These are phyloP conservation scores for Lichtheimia ornata DNA, from an alignment of 371 early-diverging fungal genomes.

Conservation along the genomic window DNA sequence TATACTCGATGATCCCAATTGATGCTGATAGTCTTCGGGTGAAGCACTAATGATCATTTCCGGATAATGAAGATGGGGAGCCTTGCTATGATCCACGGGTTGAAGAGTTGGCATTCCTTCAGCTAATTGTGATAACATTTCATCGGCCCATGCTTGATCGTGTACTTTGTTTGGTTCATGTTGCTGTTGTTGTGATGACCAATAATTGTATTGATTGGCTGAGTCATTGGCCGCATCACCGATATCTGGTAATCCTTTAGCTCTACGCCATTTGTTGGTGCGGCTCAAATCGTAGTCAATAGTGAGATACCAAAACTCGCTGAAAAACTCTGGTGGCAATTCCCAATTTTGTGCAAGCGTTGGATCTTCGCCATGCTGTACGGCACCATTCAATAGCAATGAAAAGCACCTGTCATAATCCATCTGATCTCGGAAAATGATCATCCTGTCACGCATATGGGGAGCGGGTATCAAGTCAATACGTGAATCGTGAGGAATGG, in stretches of 20 bases:
- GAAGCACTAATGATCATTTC: slow-evolving; percentile 12
- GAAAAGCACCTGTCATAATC: slow-evolving; percentile 60
- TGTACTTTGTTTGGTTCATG: neutral
- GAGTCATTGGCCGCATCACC: neutral
- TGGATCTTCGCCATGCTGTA: slow-evolving; percentile 62
- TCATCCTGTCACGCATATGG: slow-evolving; percentile 63
- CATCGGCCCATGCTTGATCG: slow-evolving; percentile 15
- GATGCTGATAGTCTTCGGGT: slow-evolving; percentile 9
- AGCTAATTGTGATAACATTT: slow-evolving; percentile 13
- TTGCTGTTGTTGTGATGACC: neutral
- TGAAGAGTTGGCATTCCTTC: slow-evolving; percentile 18
- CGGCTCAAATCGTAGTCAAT: slow-evolving; percentile 36
- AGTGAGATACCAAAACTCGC: slow-evolving; percentile 51
- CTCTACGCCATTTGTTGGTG: slow-evolving; percentile 42
- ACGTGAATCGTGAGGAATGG: slow-evolving; percentile 60
- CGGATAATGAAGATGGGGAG: slow-evolving; percentile 1
- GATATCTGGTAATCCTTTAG: slow-evolving; percentile 38
- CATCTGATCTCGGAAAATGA: slow-evolving; percentile 55
- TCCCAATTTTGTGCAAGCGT: slow-evolving; percentile 59
- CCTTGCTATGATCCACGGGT: slow-evolving; percentile 5
- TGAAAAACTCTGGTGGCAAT: slow-evolving; percentile 57
- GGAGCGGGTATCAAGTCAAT: slow-evolving; percentile 62
- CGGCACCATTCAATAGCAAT: slow-evolving; percentile 47
- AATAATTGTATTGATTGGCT: no score
- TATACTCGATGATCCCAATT: slow-evolving; percentile 30